Base-by-base conservation (phyloP, 176 grass and related monocot species). In the Oryza officinalis region DNA sequence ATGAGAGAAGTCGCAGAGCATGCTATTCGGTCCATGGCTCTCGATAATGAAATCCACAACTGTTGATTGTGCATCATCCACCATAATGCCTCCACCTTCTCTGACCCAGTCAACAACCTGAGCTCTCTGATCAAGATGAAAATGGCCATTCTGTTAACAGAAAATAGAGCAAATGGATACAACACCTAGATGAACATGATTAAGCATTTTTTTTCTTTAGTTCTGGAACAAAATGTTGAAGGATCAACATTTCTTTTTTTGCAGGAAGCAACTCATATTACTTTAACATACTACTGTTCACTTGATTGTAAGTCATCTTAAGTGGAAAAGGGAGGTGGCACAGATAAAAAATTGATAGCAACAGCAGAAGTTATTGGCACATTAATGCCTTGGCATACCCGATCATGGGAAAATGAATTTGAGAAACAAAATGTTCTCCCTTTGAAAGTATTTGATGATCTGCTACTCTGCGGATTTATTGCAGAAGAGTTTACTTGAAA, bases 401-500 rank as follows among this genome's bases (percentile, higher is more conserved):
- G 84, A 65, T 95, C 89, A 69, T 86, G 80, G 71, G 91, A 81
- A 90, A 98, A 93, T 76, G 92, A 95, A 85, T 81, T 84, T 86
- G 96, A 95, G 80, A 98, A 98, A 81, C 89, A 86, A 37, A 98
- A 95, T 86, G 61, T 90, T 92, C 64, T 95, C 27, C 90, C 90
- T 74, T 90, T 83, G 82, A 98, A 98, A 75, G 77, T 84, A 86
- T 84, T 82, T 89, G 88, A 87, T 41, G 84, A 80, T 86, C 80
- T 86, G 85, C 74, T 88, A 88, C 78, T 89, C 67, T 40, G 80
- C 45, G 71, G 74, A 83, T 86, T 86, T 64, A 68, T 89, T 69
- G 35, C 57, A 44, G 72, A 57, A 26, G 79, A 75, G 74, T 69
- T 81, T 65, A 74, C 61, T 81, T 88, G 54, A 26, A 14, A 37